Evolutionary conservation across 768 basidiomycete genomes (phyloP).

Genomic region (Pholiota microspora): DNA sequence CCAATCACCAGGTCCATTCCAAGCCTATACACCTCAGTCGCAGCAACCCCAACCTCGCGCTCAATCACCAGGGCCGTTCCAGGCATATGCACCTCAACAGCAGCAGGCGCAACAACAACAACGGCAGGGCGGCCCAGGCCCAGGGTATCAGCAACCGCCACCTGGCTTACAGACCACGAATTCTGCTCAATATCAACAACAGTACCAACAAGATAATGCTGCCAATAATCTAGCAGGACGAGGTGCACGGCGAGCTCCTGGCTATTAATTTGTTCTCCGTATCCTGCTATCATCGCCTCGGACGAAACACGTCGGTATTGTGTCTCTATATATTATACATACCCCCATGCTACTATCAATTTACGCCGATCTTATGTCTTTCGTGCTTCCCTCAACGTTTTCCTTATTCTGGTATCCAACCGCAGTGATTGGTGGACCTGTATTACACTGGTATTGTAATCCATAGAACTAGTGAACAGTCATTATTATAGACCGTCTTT

Average conservation of each 20-base stretch:
- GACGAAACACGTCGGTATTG: not conserved
- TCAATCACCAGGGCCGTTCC: constrained; percentile 22
- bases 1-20: constrained; percentile 22
- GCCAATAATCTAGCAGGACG: constrained; percentile 37
- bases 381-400: not conserved
- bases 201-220: constrained; percentile 22
- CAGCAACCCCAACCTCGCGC: constrained; percentile 16
- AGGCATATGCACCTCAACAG: constrained; percentile 20
- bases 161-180: constrained; percentile 12
- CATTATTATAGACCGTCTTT: constrained; percentile 10
- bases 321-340: not conserved
- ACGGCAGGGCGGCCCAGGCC: constrained; percentile 12
- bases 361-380: not conserved
- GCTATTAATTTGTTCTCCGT: constrained; percentile 10
- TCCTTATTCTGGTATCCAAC: constrained; percentile 1
- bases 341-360: not conserved
- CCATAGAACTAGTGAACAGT: constrained; percentile 14
- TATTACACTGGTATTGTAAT: constrained; percentile 28
- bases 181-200: constrained; percentile 24
- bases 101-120: too few relatives aligned
- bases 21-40: constrained; percentile 19
- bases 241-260: constrained; percentile 33
- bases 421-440: constrained; percentile 18
- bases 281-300: not conserved
- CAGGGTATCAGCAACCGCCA: constrained; percentile 14